Conservation (phyloP, 2,329 filamentous ascomycete species). For the Sclerotinia sclerotiorum region DNA sequence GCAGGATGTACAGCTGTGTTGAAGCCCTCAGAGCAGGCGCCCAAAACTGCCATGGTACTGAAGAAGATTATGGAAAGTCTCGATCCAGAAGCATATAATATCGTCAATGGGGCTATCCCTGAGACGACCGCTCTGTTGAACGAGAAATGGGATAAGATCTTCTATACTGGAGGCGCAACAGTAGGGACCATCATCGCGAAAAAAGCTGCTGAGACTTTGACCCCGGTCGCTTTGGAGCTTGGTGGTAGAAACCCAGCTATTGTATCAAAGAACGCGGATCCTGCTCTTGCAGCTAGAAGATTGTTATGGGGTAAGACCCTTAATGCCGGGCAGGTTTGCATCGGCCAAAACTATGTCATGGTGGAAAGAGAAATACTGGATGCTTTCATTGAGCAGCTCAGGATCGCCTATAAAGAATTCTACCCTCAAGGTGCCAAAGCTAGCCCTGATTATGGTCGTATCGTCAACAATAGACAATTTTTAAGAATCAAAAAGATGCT, state of each 20-base stretch:
- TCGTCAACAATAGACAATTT: constrained; percentile 80
- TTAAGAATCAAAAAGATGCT: constrained; percentile 85
- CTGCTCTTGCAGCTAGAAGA: constrained; percentile 76
- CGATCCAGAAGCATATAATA: constrained; percentile 72
- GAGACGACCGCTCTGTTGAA: constrained; percentile 82
- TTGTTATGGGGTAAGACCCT: constrained; percentile 86
- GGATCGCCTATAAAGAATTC: constrained; percentile 69
- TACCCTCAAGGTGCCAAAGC: constrained; percentile 78
- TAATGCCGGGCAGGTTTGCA: constrained; percentile 88
- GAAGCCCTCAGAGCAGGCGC: constrained; percentile 85
- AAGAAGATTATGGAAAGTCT: constrained; percentile 76
- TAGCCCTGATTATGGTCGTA: constrained; percentile 76
- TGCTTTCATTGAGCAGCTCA: constrained; percentile 72
- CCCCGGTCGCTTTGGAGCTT: constrained; percentile 84
- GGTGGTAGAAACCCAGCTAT: constrained; percentile 92
- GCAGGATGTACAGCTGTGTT: constrained; percentile 87
- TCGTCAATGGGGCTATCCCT: constrained; percentile 77
- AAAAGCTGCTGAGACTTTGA: constrained; percentile 85
- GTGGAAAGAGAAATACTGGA: constrained; percentile 73
- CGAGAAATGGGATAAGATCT: constrained; percentile 96
- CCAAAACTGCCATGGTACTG: constrained; percentile 73
- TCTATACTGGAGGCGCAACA: constrained; percentile 80
- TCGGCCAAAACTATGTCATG: constrained; percentile 89
- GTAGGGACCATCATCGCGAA: constrained; percentile 87
- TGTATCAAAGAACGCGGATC: constrained; percentile 78